Evolutionary conservation across 345 rosid species (phyloP), one percentile per base, ranked within the genome.

Genomic region (Citrus reticulata): DNA sequence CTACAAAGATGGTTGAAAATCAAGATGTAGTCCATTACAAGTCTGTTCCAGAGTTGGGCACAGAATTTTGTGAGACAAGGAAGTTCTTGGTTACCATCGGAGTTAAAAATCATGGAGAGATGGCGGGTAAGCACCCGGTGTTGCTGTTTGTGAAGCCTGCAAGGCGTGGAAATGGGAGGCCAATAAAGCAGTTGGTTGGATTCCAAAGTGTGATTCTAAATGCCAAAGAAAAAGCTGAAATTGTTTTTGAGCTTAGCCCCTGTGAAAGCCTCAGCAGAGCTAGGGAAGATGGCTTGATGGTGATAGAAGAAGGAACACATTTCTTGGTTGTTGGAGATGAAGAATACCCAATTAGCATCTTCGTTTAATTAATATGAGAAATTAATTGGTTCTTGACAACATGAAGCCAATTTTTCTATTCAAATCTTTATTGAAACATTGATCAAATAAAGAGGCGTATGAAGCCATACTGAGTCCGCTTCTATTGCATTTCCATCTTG

Each of bases 241-340:
- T 93, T 25, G 86, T 83, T 49, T 92, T 89, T 80, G 86, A 86
- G 81, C 46, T 93, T 67, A 85, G 72, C 54, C 85, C 90, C 9
- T 95, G 97, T 29, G 92, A 89, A 74, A 91, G 90, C 78, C 81
- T 92, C 27, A 85, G 93, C 86, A 88, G 83, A 75, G 93, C 94
- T 14, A 85, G 89, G 80, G 92, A 95, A 57, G 75, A 82, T 60
- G 99, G 98, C 75, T 22, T 77, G 16, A 89, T 89, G 93, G 88
- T 90, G 62, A 76, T 93, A 51, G 96, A 92, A 85, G 90, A 86
- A 84, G 98, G 98, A 54, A 77, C 78, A 51, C 91, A 87, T 64
- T 83, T 87, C 91, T 86, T 95, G 88, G 81, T 85, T 59, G 91
- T 92, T 67, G 98, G 96, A 64, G 90, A 90, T 59, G 82, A 86